Percentiles rank a stretch among this genome's conserved stretches.
phyloP scores from a whole-genome alignment of 2,329 filamentous ascomycete species.

The Penicillium polonicum region DNA sequence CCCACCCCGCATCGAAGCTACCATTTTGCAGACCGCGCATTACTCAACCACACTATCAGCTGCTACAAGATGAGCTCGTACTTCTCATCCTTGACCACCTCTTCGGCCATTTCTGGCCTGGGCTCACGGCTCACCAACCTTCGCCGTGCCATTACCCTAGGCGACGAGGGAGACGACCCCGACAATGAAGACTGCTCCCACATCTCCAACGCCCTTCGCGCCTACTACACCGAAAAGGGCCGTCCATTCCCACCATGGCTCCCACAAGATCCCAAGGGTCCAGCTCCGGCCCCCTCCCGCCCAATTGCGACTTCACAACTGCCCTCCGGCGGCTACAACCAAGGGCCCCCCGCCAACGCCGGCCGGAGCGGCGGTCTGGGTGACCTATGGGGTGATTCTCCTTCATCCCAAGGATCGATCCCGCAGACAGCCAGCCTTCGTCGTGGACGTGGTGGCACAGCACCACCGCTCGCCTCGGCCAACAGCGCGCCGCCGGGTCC shows the following conservation, averaged over 20 bases:
- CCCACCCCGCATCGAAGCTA: constrained; percentile 24
- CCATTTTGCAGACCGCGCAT: constrained; percentile 7
- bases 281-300: constrained; percentile 51
- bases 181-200: constrained; percentile 80
- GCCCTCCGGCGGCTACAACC: constrained; percentile 41
- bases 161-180: constrained; percentile 45
- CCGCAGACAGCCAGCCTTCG: constrained; percentile 43
- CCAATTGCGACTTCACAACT: constrained; percentile 52
- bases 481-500: constrained; percentile 25
- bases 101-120: constrained; percentile 49
- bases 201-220: constrained; percentile 86
- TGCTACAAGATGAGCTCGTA: constrained; percentile 68
- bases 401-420: constrained; percentile 27
- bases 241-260: constrained; percentile 81
- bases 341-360: constrained; percentile 32
- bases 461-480: constrained; percentile 21
- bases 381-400: constrained; percentile 58
- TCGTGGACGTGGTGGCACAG: constrained; percentile 33
- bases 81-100: constrained; percentile 65
- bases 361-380: constrained; percentile 47
- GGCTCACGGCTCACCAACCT: constrained; percentile 58
- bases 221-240: constrained; percentile 89
- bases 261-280: constrained; percentile 80
- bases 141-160: constrained; percentile 47
- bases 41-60: background rate